Base-by-base conservation (phyloP, 1,284 basidiomycete genomes). In the Marasmius oreades region DNA sequence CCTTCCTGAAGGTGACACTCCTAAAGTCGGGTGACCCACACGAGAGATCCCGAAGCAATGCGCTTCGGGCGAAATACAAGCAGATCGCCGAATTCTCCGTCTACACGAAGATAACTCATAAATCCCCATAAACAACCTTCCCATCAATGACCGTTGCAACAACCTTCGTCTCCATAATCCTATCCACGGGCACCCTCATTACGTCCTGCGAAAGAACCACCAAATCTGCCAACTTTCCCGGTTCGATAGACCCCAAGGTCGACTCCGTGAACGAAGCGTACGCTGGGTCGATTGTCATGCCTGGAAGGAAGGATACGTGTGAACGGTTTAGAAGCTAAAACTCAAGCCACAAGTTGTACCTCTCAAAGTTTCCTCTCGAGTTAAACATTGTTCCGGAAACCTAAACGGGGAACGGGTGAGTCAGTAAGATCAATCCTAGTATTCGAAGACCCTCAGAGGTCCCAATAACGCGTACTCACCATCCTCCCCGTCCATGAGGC, bases 231-330 rank as follows among this genome's bases (percentile, higher is more conserved):
- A 85, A 83, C 69, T 92, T 93, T 2, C 92, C 92, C 0, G 77
- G 69, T 1, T 72, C 73, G 37, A 97, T 76, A 0, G 85, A 89
- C 0, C 90, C 93, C 0, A 89, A 72, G 8, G 76, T 72, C 18
- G 83, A 69, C 63, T 94, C 92, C 1, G 85, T 77, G 67, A 95
- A 95, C 0, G 90, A 84, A 0, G 94, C 93, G 64, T 90, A 95
- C 0, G 95, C 93, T 0, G 92, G 83, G 61, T 92, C 91, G 24
- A 87, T 73, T 0, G 95, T 97, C 85, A 96, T 93, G 7, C 93
- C 89, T 69, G 26, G 1, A 86, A 87, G 12, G 97, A 76, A 36
- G 79, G 77, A 68, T 97, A n/a, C n/a, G n/a, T n/a, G n/a, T n/a
- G n/a, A n/a, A n/a, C n/a, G n/a, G n/a, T n/a, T n/a, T n/a, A n/a